These are phyloP conservation scores for Phaffia tasmanica DNA, from an alignment of 768 basidiomycete species.

Conservation along the genomic window DNA sequence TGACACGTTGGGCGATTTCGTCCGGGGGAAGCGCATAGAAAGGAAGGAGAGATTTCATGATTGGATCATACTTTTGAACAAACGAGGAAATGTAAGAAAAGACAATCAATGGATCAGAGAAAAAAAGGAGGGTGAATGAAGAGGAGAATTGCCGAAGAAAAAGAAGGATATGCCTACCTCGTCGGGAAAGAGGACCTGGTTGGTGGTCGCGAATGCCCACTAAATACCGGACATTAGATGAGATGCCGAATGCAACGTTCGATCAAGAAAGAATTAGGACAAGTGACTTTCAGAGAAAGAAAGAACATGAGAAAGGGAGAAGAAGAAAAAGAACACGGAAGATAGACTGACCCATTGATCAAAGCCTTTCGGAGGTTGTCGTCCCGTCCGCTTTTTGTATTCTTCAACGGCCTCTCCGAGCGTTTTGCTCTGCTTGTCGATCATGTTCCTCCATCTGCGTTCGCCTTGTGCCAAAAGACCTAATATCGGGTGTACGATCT, in stretches of 20 bases:
- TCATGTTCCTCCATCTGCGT: conserved; percentile 51
- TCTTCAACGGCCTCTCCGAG: conserved; percentile 66
- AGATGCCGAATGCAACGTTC: too few species aligned
- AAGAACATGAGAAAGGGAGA: not conserved
- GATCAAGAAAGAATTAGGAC: not conserved
- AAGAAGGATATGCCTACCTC: conserved; percentile 25
- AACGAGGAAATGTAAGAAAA: not conserved
- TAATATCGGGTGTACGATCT: conserved; percentile 58
- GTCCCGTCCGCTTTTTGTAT: conserved; percentile 63
- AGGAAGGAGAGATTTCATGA: conserved; percentile 36
- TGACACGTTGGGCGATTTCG: conserved; percentile 34
- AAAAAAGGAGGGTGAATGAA: conserved; percentile 32
- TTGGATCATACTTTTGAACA: conserved; percentile 28
- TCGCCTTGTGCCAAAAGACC: conserved; percentile 75
- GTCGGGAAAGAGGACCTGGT: conserved; percentile 36
- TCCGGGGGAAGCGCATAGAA: conserved; percentile 36
- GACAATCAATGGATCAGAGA: not conserved
- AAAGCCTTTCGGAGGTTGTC: conserved; percentile 78
- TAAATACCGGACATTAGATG: not conserved
- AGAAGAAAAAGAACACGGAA: not conserved
- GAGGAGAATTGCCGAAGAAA: conserved; percentile 5
- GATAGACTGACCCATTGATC: conserved; percentile 39
- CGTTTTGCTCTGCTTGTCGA: conserved; percentile 67
- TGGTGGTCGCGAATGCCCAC: conserved; percentile 35
- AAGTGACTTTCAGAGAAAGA: not conserved